Evolutionary conservation across 2,329 filamentous ascomycete species (phyloP).

Genomic region (Celoporthe dispersa): DNA sequence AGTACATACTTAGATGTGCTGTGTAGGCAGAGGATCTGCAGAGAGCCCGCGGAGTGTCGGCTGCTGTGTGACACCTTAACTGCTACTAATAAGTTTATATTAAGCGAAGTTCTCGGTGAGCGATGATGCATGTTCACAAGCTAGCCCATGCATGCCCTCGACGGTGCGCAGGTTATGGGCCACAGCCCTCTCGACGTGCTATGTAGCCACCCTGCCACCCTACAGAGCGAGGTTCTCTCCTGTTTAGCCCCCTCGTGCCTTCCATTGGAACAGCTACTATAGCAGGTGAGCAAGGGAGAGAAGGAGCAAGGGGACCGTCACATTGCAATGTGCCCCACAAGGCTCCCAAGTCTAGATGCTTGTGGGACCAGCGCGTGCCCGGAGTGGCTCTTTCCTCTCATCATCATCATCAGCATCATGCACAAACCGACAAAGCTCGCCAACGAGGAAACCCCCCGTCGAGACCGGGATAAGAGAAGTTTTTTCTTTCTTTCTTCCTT

Average conservation of each 20-base stretch:
- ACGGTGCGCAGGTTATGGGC: too few relatives aligned
- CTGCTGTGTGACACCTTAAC: not conserved
- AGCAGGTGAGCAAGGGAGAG: not conserved
- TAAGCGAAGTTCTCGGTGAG: not conserved
- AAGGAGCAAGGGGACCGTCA: not conserved
- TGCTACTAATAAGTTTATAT: not conserved
- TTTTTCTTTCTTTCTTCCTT: not conserved
- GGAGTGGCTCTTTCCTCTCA: not conserved
- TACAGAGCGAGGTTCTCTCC: too few relatives aligned
- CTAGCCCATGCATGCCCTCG: too few relatives aligned
- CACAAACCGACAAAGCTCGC: not conserved
- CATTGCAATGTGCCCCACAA: conserved; percentile 7
- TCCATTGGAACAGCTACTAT: too few relatives aligned
- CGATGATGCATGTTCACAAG: not conserved
- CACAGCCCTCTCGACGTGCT: too few relatives aligned
- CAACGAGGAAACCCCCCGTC: not conserved
- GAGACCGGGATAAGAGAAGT: conserved; percentile 18
- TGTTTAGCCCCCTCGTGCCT: too few relatives aligned
- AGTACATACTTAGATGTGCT: not conserved
- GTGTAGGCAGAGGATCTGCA: not conserved
- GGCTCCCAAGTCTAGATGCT: conserved; percentile 12
- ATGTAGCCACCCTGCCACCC: too few relatives aligned
- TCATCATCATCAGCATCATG: not conserved
- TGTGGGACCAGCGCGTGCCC: not conserved
- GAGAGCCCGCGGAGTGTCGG: not conserved